phyloP scores from a whole-genome alignment of 2,329 filamentous ascomycete genomes.

The Sodiomyces alkalinus region DNA sequence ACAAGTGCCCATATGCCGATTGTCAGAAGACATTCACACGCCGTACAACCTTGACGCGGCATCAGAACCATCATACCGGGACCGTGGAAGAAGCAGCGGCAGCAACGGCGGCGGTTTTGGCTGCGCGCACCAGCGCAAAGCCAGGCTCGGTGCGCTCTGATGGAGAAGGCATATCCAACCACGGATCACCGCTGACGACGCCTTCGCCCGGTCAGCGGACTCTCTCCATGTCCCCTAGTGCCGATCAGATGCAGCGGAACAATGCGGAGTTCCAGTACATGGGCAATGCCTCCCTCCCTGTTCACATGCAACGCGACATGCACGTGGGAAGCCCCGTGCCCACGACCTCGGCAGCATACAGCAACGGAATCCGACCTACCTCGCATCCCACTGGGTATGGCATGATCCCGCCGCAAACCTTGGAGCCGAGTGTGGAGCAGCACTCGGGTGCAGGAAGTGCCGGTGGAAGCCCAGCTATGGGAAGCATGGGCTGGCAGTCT shows the following conservation, averaged over 20 bases:
- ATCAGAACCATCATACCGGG: conserved; percentile 91
- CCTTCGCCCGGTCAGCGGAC: conserved; percentile 71
- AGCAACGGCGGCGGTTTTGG: conserved; percentile 74
- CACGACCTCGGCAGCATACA: conserved; percentile 47
- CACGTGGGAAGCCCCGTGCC: conserved; percentile 55
- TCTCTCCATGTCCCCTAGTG: conserved; percentile 63
- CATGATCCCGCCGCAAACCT: conserved; percentile 51
- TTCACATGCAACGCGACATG: conserved; percentile 66
- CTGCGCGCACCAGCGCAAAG: conserved; percentile 28
- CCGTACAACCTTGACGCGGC: conserved; percentile 83
- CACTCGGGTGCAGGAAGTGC: conserved; percentile 52
- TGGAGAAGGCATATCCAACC: conserved; percentile 54
- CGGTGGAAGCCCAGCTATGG: conserved; percentile 78
- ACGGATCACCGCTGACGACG: conserved; percentile 61
- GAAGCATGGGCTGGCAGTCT: conserved; percentile 70
- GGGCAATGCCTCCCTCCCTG: conserved; percentile 63
- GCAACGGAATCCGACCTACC: conserved; percentile 49
- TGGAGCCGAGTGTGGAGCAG: conserved; percentile 75
- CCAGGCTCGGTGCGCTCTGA: conserved; percentile 45
- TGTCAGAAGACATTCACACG: conserved; percentile 98
- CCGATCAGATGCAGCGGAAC: conserved; percentile 53
- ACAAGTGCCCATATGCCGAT: conserved; percentile 93
- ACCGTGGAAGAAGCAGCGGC: conserved; percentile 88
- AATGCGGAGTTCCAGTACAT: conserved; percentile 56
- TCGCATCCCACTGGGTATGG: conserved; percentile 75